Evolutionary conservation across 2,329 filamentous ascomycete species (phyloP), one percentile per base, ranked within the genome.

Genomic region (Microsporum canis): DNA sequence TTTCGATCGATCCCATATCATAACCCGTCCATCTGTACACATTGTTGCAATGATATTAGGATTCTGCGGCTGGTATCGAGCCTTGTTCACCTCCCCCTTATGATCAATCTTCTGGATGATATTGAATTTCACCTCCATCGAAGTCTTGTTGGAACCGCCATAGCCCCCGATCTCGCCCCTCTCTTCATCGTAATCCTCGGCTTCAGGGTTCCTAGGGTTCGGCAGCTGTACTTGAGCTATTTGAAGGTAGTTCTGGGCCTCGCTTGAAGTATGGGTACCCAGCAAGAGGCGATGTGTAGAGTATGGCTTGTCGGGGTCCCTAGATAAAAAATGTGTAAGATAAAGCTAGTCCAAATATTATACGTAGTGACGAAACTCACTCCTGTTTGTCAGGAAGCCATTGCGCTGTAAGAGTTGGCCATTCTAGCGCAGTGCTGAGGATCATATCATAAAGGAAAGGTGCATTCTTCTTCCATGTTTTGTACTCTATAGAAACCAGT

Each of bases 391-490:
- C 94, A 27, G 95, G 94, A 68, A 99, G 88, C 95, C 95, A 99
- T 78, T 99, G 94, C 1, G 91, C 91, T 31, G 94, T 97, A 64
- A 99, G 83, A 2, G 94, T 96, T 12, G 94, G 94, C 94, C 94
- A 99, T 71, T 96, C 91, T 62, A 99, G 80, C 45, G 95, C 95
- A 66, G 90, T 95, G 69, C 91, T 91, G 65, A 97, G 82, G 66
- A 99, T 94, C 85, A 96, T 89, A 74, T 99, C 94, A 75, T 99
- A 99, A 68, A 99, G 87, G 72, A 97, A 97, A 2, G 94, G 91
- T 66, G 89, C 90, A 77, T 99, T 99, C 81, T 99, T 99, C 82
- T 99, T 99, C 94, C 94, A 99, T 66, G 92, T 96, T 76, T 99
- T 99, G 83, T 99, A 99, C 75, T 99, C 94, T 91, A 68, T 10